Percentiles rank a stretch among this genome's conserved stretches.
phyloP scores from a whole-genome alignment of 352 stramenopile genomes.

The Globisporangium yorkense region DNA sequence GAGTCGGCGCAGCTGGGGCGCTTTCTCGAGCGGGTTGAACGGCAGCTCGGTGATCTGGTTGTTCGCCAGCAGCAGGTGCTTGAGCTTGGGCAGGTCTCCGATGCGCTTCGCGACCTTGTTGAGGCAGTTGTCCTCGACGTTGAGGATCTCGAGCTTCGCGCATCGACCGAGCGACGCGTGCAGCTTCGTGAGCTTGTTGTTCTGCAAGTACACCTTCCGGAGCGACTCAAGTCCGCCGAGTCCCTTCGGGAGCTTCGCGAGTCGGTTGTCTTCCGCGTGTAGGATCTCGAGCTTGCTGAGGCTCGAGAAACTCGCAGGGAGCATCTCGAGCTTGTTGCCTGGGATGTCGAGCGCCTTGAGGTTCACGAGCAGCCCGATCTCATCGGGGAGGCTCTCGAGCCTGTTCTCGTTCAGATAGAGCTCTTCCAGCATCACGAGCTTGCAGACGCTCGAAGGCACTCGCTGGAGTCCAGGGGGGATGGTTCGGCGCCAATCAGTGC shows the following conservation, averaged over 20 bases:
- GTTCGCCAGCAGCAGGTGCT: constrained; percentile 79
- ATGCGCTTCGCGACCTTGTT: constrained; percentile 83
- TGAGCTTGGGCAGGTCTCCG: constrained; percentile 66
- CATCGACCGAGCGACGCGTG: constrained; percentile 75
- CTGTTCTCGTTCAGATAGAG: constrained; percentile 81
- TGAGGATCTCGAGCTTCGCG: constrained; percentile 73
- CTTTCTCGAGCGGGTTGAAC: constrained; percentile 74
- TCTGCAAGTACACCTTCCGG: constrained; percentile 79
- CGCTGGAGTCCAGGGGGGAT: constrained; percentile 17
- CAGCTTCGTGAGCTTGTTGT: constrained; percentile 79
- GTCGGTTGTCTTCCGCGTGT: constrained; percentile 69
- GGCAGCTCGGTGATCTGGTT: constrained; percentile 78
- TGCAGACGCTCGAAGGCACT: constrained; percentile 56
- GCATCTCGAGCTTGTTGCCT: constrained; percentile 53
- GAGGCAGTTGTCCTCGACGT: constrained; percentile 80
- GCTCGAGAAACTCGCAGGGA: constrained; percentile 66
- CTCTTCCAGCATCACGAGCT: constrained; percentile 68
- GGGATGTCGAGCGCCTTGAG: constrained; percentile 73
- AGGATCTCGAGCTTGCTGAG: constrained; percentile 74
- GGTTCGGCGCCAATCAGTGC: too few relatives aligned
- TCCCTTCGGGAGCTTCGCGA: constrained; percentile 74
- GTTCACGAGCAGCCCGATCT: constrained; percentile 68
- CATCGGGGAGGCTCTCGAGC: constrained; percentile 58
- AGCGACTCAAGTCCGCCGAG: constrained; percentile 58
- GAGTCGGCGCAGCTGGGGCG: constrained; percentile 58